phyloP scores from a whole-genome alignment of 306 rosid species.

The Begonia peltatifolia region DNA sequence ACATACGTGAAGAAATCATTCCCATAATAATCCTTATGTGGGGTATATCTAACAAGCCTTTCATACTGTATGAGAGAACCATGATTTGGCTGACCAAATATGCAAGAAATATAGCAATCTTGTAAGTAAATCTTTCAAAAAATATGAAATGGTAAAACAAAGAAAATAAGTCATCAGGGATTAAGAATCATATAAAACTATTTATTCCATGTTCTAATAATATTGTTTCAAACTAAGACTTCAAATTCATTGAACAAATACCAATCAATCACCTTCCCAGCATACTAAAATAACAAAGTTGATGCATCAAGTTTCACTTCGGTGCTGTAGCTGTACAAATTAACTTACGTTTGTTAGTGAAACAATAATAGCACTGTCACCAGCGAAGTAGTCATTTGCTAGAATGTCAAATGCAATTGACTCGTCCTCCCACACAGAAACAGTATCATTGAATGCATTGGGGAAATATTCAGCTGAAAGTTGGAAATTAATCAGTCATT shows the following conservation, averaged over 20 bases:
- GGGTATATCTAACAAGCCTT: constrained; percentile 56
- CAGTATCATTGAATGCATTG: constrained; percentile 40
- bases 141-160: too few species aligned
- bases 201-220: too few species aligned
- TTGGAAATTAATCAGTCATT: not conserved
- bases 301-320: too few species aligned
- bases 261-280: too few species aligned
- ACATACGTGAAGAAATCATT: constrained; percentile 57
- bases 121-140: too few species aligned
- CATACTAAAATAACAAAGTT: too few species aligned
- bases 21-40: constrained; percentile 57
- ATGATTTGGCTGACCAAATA: constrained; percentile 42
- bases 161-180: too few species aligned
- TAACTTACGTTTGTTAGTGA: constrained; percentile 51
- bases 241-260: too few species aligned
- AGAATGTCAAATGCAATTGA: constrained; percentile 56
- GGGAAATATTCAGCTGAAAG: constrained; percentile 71
- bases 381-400: constrained; percentile 73
- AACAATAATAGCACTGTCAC: constrained; percentile 42
- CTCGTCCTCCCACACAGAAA: constrained; percentile 70
- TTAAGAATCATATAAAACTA: too few species aligned
- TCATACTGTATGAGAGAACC: constrained; percentile 62
- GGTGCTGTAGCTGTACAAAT: not conserved
- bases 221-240: too few species aligned
- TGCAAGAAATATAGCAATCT: not conserved